Evolutionary conservation across 2,329 filamentous ascomycete species (phyloP).

Genomic region (Phoma herbarum): DNA sequence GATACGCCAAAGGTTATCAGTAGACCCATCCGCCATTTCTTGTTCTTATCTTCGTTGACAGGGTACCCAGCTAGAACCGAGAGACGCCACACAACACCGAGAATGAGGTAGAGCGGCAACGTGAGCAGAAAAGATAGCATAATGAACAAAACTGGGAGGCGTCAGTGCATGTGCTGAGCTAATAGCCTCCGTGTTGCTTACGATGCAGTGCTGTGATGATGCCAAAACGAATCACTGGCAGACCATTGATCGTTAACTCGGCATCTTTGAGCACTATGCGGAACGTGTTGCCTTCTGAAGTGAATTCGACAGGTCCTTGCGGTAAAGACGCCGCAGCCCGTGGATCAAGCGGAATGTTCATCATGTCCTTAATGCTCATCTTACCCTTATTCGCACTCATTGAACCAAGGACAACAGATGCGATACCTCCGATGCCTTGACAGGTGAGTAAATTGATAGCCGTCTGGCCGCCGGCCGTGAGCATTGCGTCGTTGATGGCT

Average conservation of each 20-base stretch:
- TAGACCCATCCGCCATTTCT: constrained; percentile 37
- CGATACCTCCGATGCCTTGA: constrained; percentile 39
- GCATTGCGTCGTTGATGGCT: constrained; percentile 32
- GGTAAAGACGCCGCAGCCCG: constrained; percentile 29
- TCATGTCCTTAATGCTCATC: constrained; percentile 6
- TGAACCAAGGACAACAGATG: constrained; percentile 30
- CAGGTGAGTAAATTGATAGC: constrained; percentile 35
- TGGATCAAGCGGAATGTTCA: constrained; percentile 29
- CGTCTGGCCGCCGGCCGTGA: constrained; percentile 31
- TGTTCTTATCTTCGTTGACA: constrained; percentile 35
- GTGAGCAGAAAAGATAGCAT: constrained; percentile 37
- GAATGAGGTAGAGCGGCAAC: constrained; percentile 38
- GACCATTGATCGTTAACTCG: constrained; percentile 35
- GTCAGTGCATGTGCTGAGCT: neutral
- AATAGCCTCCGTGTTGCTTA: constrained; percentile 1
- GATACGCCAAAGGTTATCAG: constrained; percentile 30
- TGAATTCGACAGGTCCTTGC: constrained; percentile 34
- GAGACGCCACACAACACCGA: constrained; percentile 38
- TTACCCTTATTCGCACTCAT: constrained; percentile 27
- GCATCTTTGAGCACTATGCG: constrained; percentile 30
- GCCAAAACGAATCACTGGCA: constrained; percentile 28
- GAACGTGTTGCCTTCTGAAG: constrained; percentile 38
- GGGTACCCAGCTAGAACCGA: constrained; percentile 36
- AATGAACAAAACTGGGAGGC: constrained; percentile 28
- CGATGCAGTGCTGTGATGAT: constrained; percentile 36